Percentiles rank a stretch among this genome's conserved stretches.
phyloP scores from a whole-genome alignment of 2,329 filamentous ascomycete genomes.

The Leptographium radiaticola region DNA sequence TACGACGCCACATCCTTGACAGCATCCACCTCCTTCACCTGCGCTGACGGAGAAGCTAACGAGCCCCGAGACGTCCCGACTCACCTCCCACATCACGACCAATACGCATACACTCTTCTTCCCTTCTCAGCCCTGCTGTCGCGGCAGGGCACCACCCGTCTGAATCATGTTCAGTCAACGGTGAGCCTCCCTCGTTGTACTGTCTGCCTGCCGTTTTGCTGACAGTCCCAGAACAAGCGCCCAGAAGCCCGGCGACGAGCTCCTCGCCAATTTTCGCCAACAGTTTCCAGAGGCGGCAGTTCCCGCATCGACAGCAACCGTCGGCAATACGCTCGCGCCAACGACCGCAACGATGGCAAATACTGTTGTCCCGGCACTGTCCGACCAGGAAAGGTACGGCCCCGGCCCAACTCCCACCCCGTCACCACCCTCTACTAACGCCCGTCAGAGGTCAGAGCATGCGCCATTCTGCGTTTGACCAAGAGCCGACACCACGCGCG shows the following conservation, averaged over 20 bases:
- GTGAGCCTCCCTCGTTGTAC: constrained; percentile 10
- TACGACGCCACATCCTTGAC: background rate
- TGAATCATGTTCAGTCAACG: constrained; percentile 22
- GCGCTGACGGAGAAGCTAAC: background rate
- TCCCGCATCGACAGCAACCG: constrained; percentile 30
- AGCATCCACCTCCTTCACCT: background rate
- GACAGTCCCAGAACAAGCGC: constrained; percentile 49
- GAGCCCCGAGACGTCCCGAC: background rate
- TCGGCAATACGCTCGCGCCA: constrained; percentile 17
- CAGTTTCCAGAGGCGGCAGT: constrained; percentile 59
- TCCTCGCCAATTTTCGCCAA: constrained; percentile 73
- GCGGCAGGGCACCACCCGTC: constrained; percentile 10
- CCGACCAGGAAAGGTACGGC: constrained; percentile 20
- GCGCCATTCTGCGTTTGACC: constrained; percentile 43
- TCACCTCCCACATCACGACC: background rate
- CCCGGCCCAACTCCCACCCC: background rate
- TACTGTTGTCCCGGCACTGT: constrained; percentile 2
- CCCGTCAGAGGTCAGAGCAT: constrained; percentile 30
- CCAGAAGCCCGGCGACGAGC: constrained; percentile 75
- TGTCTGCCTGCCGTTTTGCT: background rate
- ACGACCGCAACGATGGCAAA: constrained; percentile 17
- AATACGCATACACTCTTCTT: background rate
- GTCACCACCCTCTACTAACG: background rate
- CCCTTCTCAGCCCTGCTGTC: constrained; percentile 7
- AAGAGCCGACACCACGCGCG: constrained; percentile 71